A percentile compares a stretch with the other conserved stretches of the same genome.
phyloP scores from a whole-genome alignment of 1,139 yeast genomes.

The Sugiyamaella castrensis region DNA sequence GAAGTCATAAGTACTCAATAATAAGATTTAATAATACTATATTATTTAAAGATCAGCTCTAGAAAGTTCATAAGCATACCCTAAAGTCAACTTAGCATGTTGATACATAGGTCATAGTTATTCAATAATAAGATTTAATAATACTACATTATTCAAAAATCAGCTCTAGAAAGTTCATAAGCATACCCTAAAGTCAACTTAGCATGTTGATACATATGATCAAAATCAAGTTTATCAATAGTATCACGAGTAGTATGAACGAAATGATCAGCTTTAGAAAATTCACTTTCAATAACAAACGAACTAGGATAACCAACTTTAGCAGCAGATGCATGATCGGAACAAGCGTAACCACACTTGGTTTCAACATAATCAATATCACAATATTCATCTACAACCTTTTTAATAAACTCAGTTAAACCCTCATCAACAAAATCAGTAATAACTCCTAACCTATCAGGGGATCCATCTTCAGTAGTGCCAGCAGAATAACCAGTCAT shows the following conservation, averaged over 20 bases:
- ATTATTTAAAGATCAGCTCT: conserved; percentile 15
- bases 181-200: conserved; percentile 70
- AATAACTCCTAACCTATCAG: conserved; percentile 76
- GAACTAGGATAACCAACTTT: conserved; percentile 81
- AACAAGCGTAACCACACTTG: conserved; percentile 86
- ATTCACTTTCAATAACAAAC: conserved; percentile 74
- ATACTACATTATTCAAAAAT: conserved; percentile 8
- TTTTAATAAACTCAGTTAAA: conserved; percentile 62
- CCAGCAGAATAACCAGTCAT: conserved; percentile 84
- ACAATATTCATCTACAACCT: conserved; percentile 59
- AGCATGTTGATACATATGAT: conserved; percentile 75
- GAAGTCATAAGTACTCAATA: too few species aligned
- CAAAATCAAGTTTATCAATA: conserved; percentile 69
- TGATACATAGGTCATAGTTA: too few species aligned
- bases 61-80: conserved; percentile 66
- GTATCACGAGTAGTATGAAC: conserved; percentile 82
- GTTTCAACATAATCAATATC: conserved; percentile 70
- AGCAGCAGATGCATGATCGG: conserved; percentile 86
- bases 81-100: too few species aligned
- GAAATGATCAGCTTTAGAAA: conserved; percentile 59
- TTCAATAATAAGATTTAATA: too few species aligned
- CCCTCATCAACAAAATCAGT: conserved; percentile 64
- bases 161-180: conserved; percentile 53
- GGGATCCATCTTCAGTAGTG: conserved; percentile 52
- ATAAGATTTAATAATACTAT: too few species aligned